Conservation (phyloP, 2,329 filamentous ascomycete genomes). For the Chaetothyriales sp. region DNA sequence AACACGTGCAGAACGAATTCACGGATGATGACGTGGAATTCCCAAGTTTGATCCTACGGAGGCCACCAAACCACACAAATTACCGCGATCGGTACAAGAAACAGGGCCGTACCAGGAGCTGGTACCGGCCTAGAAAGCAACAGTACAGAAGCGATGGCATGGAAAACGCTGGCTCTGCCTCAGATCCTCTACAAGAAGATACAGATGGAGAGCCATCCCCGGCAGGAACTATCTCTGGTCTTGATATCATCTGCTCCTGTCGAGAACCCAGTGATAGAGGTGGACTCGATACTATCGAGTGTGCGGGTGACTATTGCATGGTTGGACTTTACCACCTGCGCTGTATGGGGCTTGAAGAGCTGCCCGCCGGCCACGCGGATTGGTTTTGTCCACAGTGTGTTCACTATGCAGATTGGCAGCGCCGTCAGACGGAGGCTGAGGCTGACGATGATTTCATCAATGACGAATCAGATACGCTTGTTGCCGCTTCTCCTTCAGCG, state of each 20-base stretch:
- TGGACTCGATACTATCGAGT: constrained; percentile 2
- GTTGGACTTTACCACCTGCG: constrained; percentile 1
- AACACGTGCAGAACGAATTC: constrained; percentile 1
- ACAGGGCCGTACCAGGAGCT: constrained; percentile 2
- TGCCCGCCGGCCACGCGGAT: neutral
- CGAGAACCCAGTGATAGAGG: constrained; percentile 1
- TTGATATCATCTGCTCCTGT: constrained; percentile 3
- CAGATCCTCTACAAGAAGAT: neutral
- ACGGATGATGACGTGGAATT: neutral
- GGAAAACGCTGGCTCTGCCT: neutral
- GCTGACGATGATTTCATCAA: neutral
- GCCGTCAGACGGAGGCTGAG: neutral
- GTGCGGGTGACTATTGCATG: constrained; percentile 1
- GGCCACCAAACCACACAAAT: constrained; percentile 2
- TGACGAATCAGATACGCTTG: neutral
- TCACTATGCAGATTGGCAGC: neutral
- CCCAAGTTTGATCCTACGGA: constrained; percentile 2
- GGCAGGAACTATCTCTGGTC: neutral
- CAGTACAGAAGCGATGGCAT: neutral
- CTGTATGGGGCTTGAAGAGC: neutral
- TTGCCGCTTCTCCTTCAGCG: neutral
- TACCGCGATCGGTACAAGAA: constrained; percentile 5
- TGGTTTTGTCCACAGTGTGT: neutral
- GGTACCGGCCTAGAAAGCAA: neutral
- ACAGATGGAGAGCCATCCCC: neutral